A percentile compares a stretch with the other conserved stretches of the same genome.
These are phyloP conservation scores for Rubus parviflorus DNA, from an alignment of 306 rosid species.

Conservation along the genomic window DNA sequence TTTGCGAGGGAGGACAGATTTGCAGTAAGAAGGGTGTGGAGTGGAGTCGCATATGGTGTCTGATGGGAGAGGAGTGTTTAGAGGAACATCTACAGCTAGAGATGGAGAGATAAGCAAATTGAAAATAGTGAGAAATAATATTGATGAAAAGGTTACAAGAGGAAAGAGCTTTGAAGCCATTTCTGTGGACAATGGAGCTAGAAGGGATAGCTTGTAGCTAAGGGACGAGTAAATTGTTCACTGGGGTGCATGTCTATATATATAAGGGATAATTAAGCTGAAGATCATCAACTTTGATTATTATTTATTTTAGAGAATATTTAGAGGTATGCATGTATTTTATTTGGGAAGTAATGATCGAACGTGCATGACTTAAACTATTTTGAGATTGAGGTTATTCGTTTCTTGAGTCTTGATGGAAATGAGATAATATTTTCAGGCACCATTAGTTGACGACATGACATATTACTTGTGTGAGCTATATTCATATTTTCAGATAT, in stretches of 20 bases:
- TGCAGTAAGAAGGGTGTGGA: conserved; percentile 36
- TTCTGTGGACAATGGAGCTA: background rate
- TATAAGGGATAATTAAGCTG: background rate
- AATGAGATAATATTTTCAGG: background rate
- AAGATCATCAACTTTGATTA: background rate
- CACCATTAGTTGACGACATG: background rate
- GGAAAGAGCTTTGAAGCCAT: conserved; percentile 31
- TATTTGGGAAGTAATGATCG: background rate
- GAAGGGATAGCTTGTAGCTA: background rate
- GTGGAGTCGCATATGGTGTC: conserved; percentile 34
- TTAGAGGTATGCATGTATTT: background rate
- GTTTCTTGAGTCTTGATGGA: background rate
- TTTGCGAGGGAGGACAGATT: conserved; percentile 28
- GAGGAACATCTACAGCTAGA: conserved; percentile 23
- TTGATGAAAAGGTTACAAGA: background rate
- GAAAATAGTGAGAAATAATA: conserved; percentile 13
- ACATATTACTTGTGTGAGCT: background rate
- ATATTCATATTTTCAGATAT: too few relatives aligned
- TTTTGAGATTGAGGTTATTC: background rate
- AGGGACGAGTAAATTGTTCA: background rate
- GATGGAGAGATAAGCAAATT: conserved; percentile 8
- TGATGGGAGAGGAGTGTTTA: conserved; percentile 13
- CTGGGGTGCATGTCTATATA: background rate
- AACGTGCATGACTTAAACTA: background rate
- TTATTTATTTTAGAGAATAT: background rate